A percentile compares a stretch with the other conserved stretches of the same genome.
Conservation (phyloP, 2,329 filamentous ascomycete species). For the Penicillium sp. region DNA sequence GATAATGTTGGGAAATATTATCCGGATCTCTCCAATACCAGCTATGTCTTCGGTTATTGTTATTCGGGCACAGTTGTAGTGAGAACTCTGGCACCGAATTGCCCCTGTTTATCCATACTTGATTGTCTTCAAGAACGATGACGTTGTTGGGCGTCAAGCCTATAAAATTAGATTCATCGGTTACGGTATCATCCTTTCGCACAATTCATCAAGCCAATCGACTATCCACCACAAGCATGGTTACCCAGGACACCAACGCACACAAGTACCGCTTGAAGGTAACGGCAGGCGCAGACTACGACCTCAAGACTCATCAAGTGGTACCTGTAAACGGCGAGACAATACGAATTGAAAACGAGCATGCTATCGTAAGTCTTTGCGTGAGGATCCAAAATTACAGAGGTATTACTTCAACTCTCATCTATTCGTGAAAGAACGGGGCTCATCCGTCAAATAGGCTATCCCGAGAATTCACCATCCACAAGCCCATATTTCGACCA, state of each 20-base stretch:
- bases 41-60: fast-evolving
- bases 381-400: slow-evolving; percentile 69
- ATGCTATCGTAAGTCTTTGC: slow-evolving; percentile 65
- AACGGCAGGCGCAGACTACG: slow-evolving; percentile 76
- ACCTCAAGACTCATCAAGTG: slow-evolving; percentile 65
- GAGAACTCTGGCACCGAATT: not conserved
- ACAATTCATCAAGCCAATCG: not conserved
- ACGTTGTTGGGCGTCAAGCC: slow-evolving; percentile 13
- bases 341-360: slow-evolving; percentile 60
- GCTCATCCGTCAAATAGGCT: slow-evolving; percentile 47
- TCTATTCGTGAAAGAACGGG: not conserved
- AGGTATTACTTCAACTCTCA: slow-evolving; percentile 22
- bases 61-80: not conserved
- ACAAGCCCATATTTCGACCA: slow-evolving; percentile 75
- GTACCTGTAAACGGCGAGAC: slow-evolving; percentile 73
- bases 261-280: slow-evolving; percentile 68
- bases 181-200: not conserved
- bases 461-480: slow-evolving; percentile 66
- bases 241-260: not conserved
- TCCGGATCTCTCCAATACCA: not conserved
- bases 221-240: not conserved
- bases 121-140: slow-evolving; percentile 3
- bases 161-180: not conserved
- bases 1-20: not conserved
- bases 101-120: not conserved